These are phyloP conservation scores for Aspergillus glaucus DNA, from an alignment of 2,329 filamentous ascomycete genomes.

Conservation along the genomic window DNA sequence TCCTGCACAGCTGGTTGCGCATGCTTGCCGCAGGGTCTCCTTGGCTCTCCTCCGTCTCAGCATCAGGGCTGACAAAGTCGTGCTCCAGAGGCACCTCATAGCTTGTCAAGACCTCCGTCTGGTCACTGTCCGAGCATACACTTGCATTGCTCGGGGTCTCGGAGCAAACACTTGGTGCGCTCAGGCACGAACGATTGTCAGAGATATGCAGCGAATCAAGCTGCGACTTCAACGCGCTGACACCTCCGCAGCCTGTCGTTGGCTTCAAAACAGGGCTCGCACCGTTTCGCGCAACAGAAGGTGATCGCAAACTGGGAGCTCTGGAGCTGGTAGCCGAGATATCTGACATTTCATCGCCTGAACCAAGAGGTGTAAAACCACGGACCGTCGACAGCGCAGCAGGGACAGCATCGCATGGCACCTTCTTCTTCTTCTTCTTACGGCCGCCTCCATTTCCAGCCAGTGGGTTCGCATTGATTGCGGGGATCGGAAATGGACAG, in stretches of 20 bases:
- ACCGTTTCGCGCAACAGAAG: slow-evolving; percentile 19
- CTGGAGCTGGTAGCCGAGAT: slow-evolving; percentile 34
- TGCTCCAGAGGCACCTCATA: slow-evolving; percentile 81
- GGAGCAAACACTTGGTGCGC: slow-evolving; percentile 44
- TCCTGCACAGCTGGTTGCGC: slow-evolving; percentile 54
- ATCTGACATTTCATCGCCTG: slow-evolving; percentile 43
- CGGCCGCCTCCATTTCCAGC: slow-evolving; percentile 21
- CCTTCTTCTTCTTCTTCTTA: slow-evolving; percentile 40
- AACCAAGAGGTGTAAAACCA: slow-evolving; percentile 39
- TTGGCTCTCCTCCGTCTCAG: slow-evolving; percentile 22
- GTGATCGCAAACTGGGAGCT: slow-evolving; percentile 25
- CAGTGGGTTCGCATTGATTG: slow-evolving; percentile 20
- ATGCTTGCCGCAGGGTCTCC: slow-evolving; percentile 48
- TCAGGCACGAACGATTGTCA: slow-evolving; percentile 52
- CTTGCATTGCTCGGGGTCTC: slow-evolving; percentile 52
- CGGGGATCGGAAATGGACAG: slow-evolving; percentile 24
- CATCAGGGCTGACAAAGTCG: slow-evolving; percentile 70
- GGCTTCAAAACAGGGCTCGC: slow-evolving; percentile 48
- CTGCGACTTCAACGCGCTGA: slow-evolving; percentile 74
- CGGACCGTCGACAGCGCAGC: slow-evolving; percentile 36
- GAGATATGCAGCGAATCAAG: slow-evolving; percentile 70
- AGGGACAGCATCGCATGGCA: slow-evolving; percentile 20
- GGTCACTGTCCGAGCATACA: slow-evolving; percentile 55
- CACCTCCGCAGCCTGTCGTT: slow-evolving; percentile 54
- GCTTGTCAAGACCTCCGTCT: slow-evolving; percentile 66